Base-by-base conservation (phyloP, 2,329 filamentous ascomycete species). In the Gnomoniopsis smithogilvyi region DNA sequence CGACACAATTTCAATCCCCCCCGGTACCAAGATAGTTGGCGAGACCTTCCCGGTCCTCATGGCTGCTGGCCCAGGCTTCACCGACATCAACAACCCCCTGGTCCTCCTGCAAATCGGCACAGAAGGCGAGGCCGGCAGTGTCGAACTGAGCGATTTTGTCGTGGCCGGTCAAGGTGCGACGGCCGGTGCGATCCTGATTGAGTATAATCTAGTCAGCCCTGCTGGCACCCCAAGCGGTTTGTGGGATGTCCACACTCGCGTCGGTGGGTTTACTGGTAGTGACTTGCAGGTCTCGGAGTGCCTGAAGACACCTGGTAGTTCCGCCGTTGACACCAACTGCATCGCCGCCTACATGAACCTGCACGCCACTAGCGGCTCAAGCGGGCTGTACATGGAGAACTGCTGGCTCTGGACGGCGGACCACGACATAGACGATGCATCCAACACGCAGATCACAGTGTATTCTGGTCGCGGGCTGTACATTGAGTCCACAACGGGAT, bases 241-340 rank as follows among this genome's bases (percentile, higher is more conserved):
- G 71, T 93, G 89, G 89, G 90, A 92, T 67, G 84, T 88, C 19
- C 90, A 93, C 73, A 84, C 88, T 67, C 84, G 90, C 67, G 82
- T 93, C 54, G 89, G 88, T 64, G 90, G 90, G 17, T 86, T 83
- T 59, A 80, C 82, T 11, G 89, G 89, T 51, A 89, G 87, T 17
- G 74, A 87, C 57, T 80, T 92, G 51, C 85, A 89, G 70, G 81
- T 85, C 45, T 79, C 83, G 62, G 83, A 83, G 61, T 94, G 90
- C 69, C 71, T 80, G 61, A 91, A 90, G 74, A 66, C 73, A 57
- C 67, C 77, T 6, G 65, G 65, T 12, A 67, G 60, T 36, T n/a
- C 62, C 12, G 54, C 61, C 10, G 69, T 71, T 6, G 66, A 70
- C 58, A 11, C 54, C 21, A 66, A 68, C 22, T 76, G 74, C 51